Base-by-base conservation (phyloP, 257 asterid species). In the Solanum gandarillasii region DNA sequence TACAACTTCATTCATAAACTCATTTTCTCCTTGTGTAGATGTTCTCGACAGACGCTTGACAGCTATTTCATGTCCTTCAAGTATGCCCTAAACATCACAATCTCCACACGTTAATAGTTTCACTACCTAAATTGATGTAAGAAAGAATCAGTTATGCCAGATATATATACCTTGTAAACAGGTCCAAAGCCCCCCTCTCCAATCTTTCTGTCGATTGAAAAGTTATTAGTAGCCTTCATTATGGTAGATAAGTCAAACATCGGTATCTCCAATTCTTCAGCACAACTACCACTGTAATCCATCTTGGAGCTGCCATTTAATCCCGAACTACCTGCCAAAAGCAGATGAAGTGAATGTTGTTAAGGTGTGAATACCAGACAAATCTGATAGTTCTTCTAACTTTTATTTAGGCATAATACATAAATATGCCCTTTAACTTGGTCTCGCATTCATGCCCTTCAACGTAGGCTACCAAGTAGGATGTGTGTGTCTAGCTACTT, bases 171-270 rank as follows among this genome's bases (percentile, higher is more conserved):
- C 96, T 90, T 92, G 83, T 92, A 93, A 88, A 93, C 95, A 84
- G 93, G 93, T 72, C 95, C 96, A 86, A 86, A 94, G 74, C 96
- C 95, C 88, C 96, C 95, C 88, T 92, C 90, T 67, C 94, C 96
- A 65, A 94, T 90, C 92, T 87, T 90, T 71, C 90, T 92, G 23
- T 35, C 83, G 4, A 18, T 12, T 14, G 95, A 87, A 87, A 94
- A 94, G 85, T 87, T 71, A 60, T 91, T 86, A 7, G 96, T 92
- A 70, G 94, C 94, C 74, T 88, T 68, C 4, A 41, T 23, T 29
- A 92, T 38, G 13, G 88, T 83, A 12, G 87, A 25, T 52, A 92
- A 87, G 55, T 88, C 93, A 87, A 92, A 85, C 67, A 78, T 31
- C 9, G 93, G 94, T 36, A 91, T 88, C 25, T 92, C 94, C 9